These are phyloP conservation scores for Wickerhamomyces sydowiorum DNA, from an alignment of 805 yeast genomes.

Conservation along the genomic window DNA sequence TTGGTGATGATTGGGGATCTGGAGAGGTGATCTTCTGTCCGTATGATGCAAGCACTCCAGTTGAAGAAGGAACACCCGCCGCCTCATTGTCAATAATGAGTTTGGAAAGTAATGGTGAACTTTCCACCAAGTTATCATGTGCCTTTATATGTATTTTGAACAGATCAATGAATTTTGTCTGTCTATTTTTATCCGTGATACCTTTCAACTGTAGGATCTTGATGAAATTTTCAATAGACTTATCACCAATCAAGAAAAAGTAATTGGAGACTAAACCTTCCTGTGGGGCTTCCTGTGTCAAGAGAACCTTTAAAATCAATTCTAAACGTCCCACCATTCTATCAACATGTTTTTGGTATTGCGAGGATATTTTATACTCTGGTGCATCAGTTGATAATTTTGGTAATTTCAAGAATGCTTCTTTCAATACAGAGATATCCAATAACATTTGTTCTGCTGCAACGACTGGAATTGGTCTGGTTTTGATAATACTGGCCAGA, in stretches of 20 bases:
- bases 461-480: constrained; percentile 65
- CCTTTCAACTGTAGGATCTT: constrained; percentile 65
- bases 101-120: constrained; percentile 21
- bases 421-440: constrained; percentile 64
- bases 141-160: constrained; percentile 21
- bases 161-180: constrained; percentile 17
- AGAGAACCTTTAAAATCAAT: constrained; percentile 59
- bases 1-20: constrained; percentile 18
- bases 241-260: constrained; percentile 61
- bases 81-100: constrained; percentile 10
- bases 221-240: constrained; percentile 51
- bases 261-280: constrained; percentile 59
- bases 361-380: constrained; percentile 15
- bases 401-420: constrained; percentile 32
- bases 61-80: constrained; percentile 3
- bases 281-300: constrained; percentile 62
- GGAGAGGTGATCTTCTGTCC: constrained; percentile 13
- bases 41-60: constrained; percentile 3
- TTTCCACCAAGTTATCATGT: constrained; percentile 20
- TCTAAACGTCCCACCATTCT: constrained; percentile 42
- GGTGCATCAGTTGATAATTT: constrained; percentile 7
- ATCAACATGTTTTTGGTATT: constrained; percentile 38
- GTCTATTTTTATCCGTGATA: constrained; percentile 23
- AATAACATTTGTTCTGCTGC: constrained; percentile 76
- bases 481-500: constrained; percentile 47